phyloP scores from a whole-genome alignment of 805 yeast species.

The Danielia reshetovae region DNA sequence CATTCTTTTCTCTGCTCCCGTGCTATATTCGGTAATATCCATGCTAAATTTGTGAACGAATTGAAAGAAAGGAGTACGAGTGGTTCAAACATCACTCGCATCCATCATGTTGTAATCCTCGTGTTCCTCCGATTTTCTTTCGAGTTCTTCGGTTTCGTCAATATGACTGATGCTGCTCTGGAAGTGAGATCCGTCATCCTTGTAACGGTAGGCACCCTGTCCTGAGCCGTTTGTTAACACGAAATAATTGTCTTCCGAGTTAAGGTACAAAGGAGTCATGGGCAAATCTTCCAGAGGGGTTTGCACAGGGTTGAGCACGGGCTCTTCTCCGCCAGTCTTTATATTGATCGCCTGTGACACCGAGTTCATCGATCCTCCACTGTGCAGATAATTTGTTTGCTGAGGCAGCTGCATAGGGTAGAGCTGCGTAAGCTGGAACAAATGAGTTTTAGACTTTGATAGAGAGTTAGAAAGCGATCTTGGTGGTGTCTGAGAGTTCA shows the following conservation, averaged over 20 bases:
- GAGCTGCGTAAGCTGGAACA: constrained; percentile 1
- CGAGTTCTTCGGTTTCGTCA: constrained; percentile 4
- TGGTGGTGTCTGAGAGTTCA: constrained; percentile 54
- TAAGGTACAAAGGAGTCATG: constrained; percentile 37
- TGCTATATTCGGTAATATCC: too few species aligned
- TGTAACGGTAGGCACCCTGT: constrained; percentile 1
- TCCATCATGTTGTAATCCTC: constrained; percentile 1
- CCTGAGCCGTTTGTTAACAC: constrained; percentile 6
- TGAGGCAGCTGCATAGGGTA: neutral
- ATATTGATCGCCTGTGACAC: constrained; percentile 10
- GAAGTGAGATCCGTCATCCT: neutral
- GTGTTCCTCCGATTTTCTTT: neutral
- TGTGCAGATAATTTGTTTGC: neutral
- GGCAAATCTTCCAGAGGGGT: constrained; percentile 41
- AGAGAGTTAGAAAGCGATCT: constrained; percentile 23
- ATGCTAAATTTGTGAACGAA: too few species aligned
- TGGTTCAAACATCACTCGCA: neutral
- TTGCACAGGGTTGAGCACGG: constrained; percentile 37
- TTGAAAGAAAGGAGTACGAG: too few species aligned
- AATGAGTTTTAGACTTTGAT: constrained; percentile 16
- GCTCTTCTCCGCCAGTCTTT: constrained; percentile 14
- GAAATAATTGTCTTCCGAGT: constrained; percentile 13
- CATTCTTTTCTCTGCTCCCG: too few species aligned
- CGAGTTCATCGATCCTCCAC: constrained; percentile 4
- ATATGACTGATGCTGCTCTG: neutral